Conservation (phyloP, 805 yeast species). For the Torulaspora delbrueckii region DNA sequence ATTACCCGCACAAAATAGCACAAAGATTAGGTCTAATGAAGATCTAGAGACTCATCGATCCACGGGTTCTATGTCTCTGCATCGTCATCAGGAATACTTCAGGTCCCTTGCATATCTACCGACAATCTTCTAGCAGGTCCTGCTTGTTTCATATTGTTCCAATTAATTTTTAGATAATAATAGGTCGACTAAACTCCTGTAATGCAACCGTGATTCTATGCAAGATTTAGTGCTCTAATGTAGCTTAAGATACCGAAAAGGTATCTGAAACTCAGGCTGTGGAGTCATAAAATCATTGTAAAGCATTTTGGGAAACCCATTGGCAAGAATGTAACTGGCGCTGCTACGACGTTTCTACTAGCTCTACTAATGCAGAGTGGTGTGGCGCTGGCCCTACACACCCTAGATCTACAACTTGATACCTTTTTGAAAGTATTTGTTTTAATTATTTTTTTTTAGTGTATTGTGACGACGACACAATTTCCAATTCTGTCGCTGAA, state of each 20-base stretch:
- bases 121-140: neutral
- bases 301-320: neutral
- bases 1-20: slow-evolving; percentile 7
- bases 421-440: neutral
- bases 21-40: neutral
- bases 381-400: neutral
- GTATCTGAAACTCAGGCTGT: neutral
- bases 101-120: no score
- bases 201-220: neutral
- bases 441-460: neutral
- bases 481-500: slow-evolving; percentile 3
- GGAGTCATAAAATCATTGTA: neutral
- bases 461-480: slow-evolving; percentile 2
- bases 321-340: neutral
- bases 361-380: neutral
- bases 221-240: neutral
- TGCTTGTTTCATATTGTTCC: neutral
- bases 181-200: neutral
- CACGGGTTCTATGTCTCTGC: no score
- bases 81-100: no score
- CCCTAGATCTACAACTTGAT: neutral
- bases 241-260: neutral
- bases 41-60: no score
- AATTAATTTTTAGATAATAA: no score
- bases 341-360: neutral